These are phyloP conservation scores for Euryodendron excelsum DNA, from an alignment of 148 eudicot genomes.

Conservation along the genomic window DNA sequence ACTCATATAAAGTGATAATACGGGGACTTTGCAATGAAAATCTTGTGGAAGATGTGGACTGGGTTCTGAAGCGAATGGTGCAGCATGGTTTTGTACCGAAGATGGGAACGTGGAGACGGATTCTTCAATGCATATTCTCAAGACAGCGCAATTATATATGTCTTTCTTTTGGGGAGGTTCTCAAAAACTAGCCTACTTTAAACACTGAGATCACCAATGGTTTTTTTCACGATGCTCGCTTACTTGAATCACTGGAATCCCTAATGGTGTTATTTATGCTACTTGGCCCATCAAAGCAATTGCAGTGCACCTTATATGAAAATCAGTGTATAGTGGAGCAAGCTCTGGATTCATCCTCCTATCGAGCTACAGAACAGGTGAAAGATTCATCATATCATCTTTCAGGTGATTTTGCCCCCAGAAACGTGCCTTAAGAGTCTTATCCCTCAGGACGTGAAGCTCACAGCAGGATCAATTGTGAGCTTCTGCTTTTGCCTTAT, in stretches of 20 bases:
- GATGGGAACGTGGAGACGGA: slow-evolving; percentile 66
- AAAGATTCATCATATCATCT: too few species aligned
- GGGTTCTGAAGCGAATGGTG: slow-evolving; percentile 72
- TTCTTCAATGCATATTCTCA: slow-evolving; percentile 35
- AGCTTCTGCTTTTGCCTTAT: too few species aligned
- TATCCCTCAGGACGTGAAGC: too few species aligned
- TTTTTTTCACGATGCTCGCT: neutral
- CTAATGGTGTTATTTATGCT: neutral
- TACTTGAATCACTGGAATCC: neutral
- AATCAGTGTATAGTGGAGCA: neutral
- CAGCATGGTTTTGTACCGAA: slow-evolving; percentile 64
- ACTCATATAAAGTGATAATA: slow-evolving; percentile 59
- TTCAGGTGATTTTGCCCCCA: too few species aligned
- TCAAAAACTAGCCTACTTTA: slow-evolving; percentile 3
- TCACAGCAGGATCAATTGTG: too few species aligned
- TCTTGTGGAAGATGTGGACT: slow-evolving; percentile 57
- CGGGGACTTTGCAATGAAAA: slow-evolving; percentile 52
- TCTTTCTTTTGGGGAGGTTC: slow-evolving; percentile 21
- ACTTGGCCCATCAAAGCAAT: neutral
- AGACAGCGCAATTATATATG: neutral
- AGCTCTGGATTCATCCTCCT: neutral
- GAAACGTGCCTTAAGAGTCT: too few species aligned
- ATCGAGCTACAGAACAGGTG: neutral
- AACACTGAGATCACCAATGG: neutral
- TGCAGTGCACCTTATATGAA: neutral